These are phyloP conservation scores for Lactarius psammicola DNA, from an alignment of 768 basidiomycete genomes.

Conservation along the genomic window DNA sequence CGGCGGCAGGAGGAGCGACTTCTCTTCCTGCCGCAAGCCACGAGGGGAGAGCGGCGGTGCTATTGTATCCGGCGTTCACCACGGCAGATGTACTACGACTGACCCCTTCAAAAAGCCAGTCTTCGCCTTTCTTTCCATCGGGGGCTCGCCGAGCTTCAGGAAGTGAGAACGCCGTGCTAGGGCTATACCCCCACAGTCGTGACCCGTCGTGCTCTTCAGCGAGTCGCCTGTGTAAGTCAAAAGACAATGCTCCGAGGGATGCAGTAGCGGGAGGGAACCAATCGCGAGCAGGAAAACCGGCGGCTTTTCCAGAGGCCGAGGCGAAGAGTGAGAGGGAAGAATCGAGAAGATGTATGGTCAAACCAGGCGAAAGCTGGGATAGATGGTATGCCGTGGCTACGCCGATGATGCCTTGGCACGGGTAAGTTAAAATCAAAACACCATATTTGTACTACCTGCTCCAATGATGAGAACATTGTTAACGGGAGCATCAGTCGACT, in stretches of 20 bases:
- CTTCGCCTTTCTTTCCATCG: slow-evolving; percentile 27
- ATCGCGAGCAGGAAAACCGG: slow-evolving; percentile 46
- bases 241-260: slow-evolving; percentile 24
- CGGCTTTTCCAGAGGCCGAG: slow-evolving; percentile 38
- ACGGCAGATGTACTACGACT: slow-evolving; percentile 31
- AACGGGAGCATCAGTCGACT: background rate
- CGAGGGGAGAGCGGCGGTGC: background rate
- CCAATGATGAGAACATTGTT: slow-evolving; percentile 44
- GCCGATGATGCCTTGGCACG: slow-evolving; percentile 42
- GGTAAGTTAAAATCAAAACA: background rate
- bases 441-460: slow-evolving; percentile 31
- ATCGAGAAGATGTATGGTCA: slow-evolving; percentile 44
- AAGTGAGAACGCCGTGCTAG: slow-evolving; percentile 35
- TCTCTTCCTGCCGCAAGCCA: slow-evolving; percentile 17
- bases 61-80: background rate
- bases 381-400: slow-evolving; percentile 46
- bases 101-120: slow-evolving; percentile 34
- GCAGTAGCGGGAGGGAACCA: slow-evolving; percentile 24
- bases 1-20: background rate
- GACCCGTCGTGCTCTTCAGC: slow-evolving; percentile 40
- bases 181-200: slow-evolving; percentile 42
- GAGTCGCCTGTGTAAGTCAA: slow-evolving; percentile 39
- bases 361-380: slow-evolving; percentile 31
- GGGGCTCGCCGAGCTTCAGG: slow-evolving; percentile 13
- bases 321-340: slow-evolving; percentile 39